Evolutionary conservation across 805 yeast species (phyloP).

Genomic region (Naumovozyma castellii): DNA sequence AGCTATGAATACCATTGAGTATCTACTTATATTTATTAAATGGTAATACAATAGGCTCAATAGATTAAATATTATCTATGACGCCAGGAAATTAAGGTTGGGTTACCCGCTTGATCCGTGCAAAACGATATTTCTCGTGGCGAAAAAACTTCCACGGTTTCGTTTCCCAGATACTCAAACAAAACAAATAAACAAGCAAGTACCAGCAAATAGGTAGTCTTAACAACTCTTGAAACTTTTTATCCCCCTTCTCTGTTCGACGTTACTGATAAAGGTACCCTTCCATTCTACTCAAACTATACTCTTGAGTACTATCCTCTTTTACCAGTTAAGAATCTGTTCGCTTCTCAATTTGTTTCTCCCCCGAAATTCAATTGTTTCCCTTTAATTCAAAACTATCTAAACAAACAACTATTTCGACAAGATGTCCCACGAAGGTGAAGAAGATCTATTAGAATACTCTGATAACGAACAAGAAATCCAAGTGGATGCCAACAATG

Average conservation of each 20-base stretch:
- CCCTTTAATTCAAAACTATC: background rate
- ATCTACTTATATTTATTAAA: too few species aligned
- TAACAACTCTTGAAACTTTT: too few species aligned
- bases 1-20: too few species aligned
- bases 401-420: background rate
- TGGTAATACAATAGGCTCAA: too few species aligned
- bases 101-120: background rate
- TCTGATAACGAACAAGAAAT: constrained; percentile 96
- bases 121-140: background rate
- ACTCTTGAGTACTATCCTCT: background rate
- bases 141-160: background rate
- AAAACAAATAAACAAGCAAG: background rate
- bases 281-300: background rate
- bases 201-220: too few species aligned
- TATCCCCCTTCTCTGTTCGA: too few species aligned
- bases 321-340: too few species aligned
- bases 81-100: too few species aligned
- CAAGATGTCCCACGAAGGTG: constrained; percentile 86
- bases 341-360: background rate
- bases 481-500: constrained; percentile 46
- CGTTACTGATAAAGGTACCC: too few species aligned
- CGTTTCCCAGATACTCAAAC: background rate
- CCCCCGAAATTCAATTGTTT: background rate
- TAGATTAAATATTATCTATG: too few species aligned
- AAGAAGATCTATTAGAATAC: constrained; percentile 98